phyloP scores from a whole-genome alignment of 768 basidiomycete genomes.

The Trametes cingulata region DNA sequence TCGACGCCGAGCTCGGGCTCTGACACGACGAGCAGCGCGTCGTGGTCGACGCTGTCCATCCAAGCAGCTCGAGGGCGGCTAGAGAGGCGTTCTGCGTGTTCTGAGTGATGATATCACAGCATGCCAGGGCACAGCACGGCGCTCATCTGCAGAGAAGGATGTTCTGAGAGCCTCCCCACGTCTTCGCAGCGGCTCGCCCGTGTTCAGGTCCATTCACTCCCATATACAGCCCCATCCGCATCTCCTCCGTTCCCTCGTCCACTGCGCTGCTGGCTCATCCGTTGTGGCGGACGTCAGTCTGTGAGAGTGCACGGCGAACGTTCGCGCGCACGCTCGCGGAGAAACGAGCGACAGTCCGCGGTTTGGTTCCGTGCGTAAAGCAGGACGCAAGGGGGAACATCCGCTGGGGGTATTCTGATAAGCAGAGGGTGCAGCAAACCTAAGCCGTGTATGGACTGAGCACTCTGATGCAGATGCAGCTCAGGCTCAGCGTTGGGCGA shows the following conservation, averaged over 20 bases:
- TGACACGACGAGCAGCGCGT: neutral
- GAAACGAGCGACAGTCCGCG: too few species aligned
- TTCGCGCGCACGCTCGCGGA: neutral
- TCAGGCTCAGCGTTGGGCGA: slow-evolving; percentile 3
- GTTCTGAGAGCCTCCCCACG: neutral
- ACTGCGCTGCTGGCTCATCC: neutral
- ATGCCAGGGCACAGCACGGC: slow-evolving; percentile 5
- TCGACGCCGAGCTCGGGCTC: too few species aligned
- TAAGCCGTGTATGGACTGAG: slow-evolving; percentile 2
- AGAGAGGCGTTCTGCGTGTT: neutral
- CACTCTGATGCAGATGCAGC: neutral
- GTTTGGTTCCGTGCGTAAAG: neutral
- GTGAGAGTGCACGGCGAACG: neutral
- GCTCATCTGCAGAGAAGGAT: slow-evolving; percentile 4
- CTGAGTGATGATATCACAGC: slow-evolving; percentile 16
- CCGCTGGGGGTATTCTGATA: slow-evolving; percentile 1
- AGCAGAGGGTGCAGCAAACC: neutral
- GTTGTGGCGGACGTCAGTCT: neutral
- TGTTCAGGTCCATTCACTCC: neutral
- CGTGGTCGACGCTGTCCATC: neutral
- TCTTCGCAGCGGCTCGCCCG: neutral
- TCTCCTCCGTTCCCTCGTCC: neutral
- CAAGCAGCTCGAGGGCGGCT: neutral
- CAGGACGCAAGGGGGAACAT: neutral
- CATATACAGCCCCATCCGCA: neutral